Conservation (phyloP, 2,329 filamentous ascomycete genomes). For the Annulohypoxylon truncatum region DNA sequence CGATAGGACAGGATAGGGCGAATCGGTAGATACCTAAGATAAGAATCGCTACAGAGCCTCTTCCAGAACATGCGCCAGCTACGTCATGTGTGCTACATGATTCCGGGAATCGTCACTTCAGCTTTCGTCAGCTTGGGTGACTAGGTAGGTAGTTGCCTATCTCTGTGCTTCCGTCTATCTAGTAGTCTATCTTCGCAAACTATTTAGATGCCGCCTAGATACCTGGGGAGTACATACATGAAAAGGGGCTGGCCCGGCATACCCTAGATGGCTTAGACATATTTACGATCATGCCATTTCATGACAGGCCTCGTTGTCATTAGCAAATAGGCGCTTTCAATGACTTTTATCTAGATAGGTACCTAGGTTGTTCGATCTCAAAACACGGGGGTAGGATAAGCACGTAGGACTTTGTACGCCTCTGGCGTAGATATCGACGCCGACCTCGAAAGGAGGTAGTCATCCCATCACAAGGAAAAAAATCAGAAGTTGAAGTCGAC, state of each 20-base stretch:
- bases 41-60: conserved; percentile 20
- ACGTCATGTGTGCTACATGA: conserved; percentile 5
- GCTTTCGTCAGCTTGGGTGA: neutral
- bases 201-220: neutral
- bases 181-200: neutral
- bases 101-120: neutral
- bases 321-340: neutral
- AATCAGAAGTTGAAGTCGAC: neutral
- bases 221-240: neutral
- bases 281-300: neutral
- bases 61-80: conserved; percentile 18
- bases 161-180: neutral
- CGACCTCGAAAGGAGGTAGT: too few species aligned
- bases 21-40: conserved; percentile 17
- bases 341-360: neutral
- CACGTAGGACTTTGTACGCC: neutral
- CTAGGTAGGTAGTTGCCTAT: neutral
- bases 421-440: neutral
- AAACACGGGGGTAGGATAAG: neutral
- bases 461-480: neutral
- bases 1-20: neutral
- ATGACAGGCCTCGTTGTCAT: neutral
- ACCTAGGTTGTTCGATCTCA: neutral
- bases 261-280: neutral
- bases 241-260: neutral